Percentiles rank a stretch among this genome's conserved stretches.
phyloP scores from a whole-genome alignment of 805 yeast species.

The Ogataea glucozyma region DNA sequence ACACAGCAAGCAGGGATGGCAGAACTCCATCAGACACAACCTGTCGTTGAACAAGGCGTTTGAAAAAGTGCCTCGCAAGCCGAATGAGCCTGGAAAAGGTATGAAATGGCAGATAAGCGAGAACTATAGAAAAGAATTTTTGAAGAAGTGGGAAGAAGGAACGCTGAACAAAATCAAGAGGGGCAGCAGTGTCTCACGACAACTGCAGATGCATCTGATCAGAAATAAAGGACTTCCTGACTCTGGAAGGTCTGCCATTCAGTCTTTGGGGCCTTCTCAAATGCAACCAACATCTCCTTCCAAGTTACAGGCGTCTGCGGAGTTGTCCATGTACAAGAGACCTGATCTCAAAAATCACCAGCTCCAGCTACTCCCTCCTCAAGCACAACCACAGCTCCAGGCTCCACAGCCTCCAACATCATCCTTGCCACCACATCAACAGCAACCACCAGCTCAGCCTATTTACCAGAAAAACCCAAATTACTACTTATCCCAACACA shows the following conservation, averaged over 20 bases:
- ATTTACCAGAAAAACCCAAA: conserved; percentile 1
- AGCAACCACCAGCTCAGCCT: too few species aligned
- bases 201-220: conserved; percentile 71
- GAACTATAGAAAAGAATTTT: conserved; percentile 77
- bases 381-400: too few species aligned
- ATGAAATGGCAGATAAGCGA: conserved; percentile 98
- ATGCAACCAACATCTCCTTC: conserved; percentile 6
- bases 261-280: conserved; percentile 8
- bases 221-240: conserved; percentile 57
- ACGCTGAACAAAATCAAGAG: conserved; percentile 71
- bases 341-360: conserved; percentile 12
- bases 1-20: conserved; percentile 95
- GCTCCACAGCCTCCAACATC: not conserved
- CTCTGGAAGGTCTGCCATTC: conserved; percentile 34
- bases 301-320: conserved; percentile 7
- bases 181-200: conserved; percentile 80
- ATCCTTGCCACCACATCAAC: conserved; percentile 3
- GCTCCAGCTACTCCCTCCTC: too few species aligned
- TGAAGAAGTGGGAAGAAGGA: conserved; percentile 77
- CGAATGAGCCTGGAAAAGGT: conserved; percentile 97
- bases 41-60: conserved; percentile 93
- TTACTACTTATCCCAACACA: too few species aligned
- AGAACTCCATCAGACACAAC: conserved; percentile 94
- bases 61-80: conserved; percentile 93
- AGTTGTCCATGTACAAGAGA: conserved; percentile 15